Evolutionary conservation across 73 alveolate species (phyloP).

Genomic region (Halteria grandinella): DNA sequence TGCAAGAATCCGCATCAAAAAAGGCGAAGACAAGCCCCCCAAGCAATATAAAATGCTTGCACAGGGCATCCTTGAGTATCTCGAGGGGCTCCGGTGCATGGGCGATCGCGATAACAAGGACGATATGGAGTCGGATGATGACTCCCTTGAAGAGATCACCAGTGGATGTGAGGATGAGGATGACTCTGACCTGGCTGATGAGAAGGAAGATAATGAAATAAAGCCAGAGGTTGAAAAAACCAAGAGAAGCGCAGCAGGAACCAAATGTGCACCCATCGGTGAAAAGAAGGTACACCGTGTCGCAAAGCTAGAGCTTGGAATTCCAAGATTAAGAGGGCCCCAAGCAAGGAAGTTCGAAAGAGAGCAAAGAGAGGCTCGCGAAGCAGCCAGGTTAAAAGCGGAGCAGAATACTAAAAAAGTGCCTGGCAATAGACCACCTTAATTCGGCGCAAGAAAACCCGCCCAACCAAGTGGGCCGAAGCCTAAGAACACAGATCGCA

Average conservation of each 20-base stretch:
- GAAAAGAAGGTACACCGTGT: too few relatives aligned
- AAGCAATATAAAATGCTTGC: too few relatives aligned
- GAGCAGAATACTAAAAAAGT: too few relatives aligned
- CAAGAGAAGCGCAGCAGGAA: neutral
- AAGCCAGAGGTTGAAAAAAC: neutral
- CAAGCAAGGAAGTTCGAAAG: too few relatives aligned
- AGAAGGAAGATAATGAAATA: neutral
- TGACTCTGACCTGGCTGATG: conserved; percentile 30
- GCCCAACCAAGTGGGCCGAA: too few relatives aligned
- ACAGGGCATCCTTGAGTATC: conserved; percentile 13
- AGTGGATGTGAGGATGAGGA: conserved; percentile 28
- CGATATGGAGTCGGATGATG: conserved; percentile 20
- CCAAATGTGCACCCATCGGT: neutral
- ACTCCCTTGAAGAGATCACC: neutral
- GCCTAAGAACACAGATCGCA: neutral
- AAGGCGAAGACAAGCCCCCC: neutral
- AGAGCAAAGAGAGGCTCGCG: too few relatives aligned
- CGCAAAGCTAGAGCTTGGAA: too few relatives aligned
- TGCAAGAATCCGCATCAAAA: neutral
- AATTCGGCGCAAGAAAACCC: too few relatives aligned
- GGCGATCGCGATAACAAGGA: neutral
- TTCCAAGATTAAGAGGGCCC: too few relatives aligned
- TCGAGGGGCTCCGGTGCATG: neutral
- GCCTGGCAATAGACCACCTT: too few relatives aligned
- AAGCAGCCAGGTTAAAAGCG: too few relatives aligned